A percentile compares a stretch with the other conserved stretches of the same genome.
phyloP scores from a whole-genome alignment of 768 basidiomycete genomes.

The Dacryopinax spathularia region DNA sequence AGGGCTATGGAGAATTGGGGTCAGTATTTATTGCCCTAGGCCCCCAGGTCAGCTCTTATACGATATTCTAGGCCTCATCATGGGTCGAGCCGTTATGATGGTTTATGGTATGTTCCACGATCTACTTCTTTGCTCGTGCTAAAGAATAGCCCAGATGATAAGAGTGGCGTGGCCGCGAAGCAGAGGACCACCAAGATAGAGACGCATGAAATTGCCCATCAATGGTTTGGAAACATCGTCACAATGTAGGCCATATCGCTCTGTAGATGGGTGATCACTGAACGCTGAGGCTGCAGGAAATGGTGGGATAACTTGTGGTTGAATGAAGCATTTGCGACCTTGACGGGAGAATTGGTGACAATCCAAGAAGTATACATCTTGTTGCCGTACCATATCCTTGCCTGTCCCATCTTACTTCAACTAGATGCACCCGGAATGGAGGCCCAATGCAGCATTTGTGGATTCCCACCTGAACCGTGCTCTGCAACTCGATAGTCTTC shows the following conservation, averaged over 20 bases:
- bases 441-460: slow-evolving; percentile 67
- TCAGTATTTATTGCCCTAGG: too few relatives aligned
- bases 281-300: slow-evolving; percentile 27
- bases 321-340: slow-evolving; percentile 62
- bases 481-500: slow-evolving; percentile 65
- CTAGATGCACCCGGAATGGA: slow-evolving; percentile 76
- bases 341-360: slow-evolving; percentile 20
- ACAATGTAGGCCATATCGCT: slow-evolving; percentile 69
- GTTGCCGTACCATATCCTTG: slow-evolving; percentile 15
- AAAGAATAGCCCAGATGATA: slow-evolving; percentile 20
- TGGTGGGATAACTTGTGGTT: slow-evolving; percentile 68
- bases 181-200: slow-evolving; percentile 65
- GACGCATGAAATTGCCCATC: slow-evolving; percentile 67
- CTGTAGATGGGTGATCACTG: too few relatives aligned
- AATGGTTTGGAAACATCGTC: slow-evolving; percentile 79
- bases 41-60: too few relatives aligned
- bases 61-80: too few relatives aligned
- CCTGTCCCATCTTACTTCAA: background rate
- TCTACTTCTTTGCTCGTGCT: background rate
- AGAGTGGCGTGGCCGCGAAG: slow-evolving; percentile 55
- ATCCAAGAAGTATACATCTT: background rate
- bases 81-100: too few relatives aligned
- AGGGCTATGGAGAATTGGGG: slow-evolving; percentile 79
- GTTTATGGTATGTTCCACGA: too few relatives aligned
- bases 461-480: slow-evolving; percentile 57